Conservation (phyloP, 495 filamentous ascomycete genomes). For the Ramalina peruviana region DNA sequence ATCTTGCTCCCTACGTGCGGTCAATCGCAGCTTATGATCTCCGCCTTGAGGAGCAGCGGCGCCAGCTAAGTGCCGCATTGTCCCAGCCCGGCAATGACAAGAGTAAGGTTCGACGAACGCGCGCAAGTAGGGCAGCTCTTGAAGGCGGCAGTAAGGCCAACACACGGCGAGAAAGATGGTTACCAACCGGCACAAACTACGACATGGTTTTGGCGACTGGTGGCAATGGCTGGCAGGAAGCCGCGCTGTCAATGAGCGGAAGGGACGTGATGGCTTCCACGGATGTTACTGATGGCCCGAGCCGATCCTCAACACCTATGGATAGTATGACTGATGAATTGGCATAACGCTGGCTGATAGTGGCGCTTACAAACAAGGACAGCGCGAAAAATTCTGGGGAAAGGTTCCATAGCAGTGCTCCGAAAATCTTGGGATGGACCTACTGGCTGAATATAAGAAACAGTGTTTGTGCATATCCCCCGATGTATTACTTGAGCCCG, state of each 20-base stretch:
- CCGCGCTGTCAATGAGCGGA: neutral
- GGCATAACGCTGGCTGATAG: too few species aligned
- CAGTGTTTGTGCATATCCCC: too few species aligned
- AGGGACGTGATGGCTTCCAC: too few species aligned
- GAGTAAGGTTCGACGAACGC: slow-evolving; percentile 61
- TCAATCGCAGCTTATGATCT: slow-evolving; percentile 65
- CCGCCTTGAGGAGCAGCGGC: slow-evolving; percentile 49
- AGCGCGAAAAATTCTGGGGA: too few species aligned
- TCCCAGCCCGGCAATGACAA: slow-evolving; percentile 33
- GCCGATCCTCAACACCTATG: too few species aligned
- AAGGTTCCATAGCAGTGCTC: too few species aligned
- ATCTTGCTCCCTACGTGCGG: slow-evolving; percentile 75
- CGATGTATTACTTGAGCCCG: too few species aligned
- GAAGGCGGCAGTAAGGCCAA: slow-evolving; percentile 64
- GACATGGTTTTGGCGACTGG: slow-evolving; percentile 51
- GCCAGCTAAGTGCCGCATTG: slow-evolving; percentile 46
- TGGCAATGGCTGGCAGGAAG: slow-evolving; percentile 45
- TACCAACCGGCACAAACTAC: slow-evolving; percentile 51
- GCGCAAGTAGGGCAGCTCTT: slow-evolving; percentile 66
- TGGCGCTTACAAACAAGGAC: too few species aligned
- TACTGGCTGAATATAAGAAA: too few species aligned
- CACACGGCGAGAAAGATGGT: slow-evolving; percentile 66
- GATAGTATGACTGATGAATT: too few species aligned
- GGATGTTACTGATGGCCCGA: too few species aligned
- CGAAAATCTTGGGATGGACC: too few species aligned